phyloP scores from a whole-genome alignment of 2,329 filamentous ascomycete species.

The Penicillium rolfsii region DNA sequence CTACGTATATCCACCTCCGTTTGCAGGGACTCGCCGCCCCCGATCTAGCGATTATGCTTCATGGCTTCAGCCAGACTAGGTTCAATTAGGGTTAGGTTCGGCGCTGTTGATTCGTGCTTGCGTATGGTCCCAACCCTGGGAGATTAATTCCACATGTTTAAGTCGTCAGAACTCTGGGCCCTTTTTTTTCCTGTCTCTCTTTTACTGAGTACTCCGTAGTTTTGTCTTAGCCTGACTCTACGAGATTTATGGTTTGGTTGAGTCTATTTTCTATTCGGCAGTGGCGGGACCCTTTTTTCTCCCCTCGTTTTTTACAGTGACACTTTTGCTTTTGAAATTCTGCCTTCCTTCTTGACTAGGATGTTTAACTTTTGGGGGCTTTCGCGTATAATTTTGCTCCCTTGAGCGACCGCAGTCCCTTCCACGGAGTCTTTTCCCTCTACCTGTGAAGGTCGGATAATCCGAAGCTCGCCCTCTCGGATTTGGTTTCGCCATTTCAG shows the following conservation, averaged over 20 bases:
- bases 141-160: slow-evolving; percentile 26
- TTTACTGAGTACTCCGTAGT: slow-evolving; percentile 6
- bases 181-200: slow-evolving; percentile 1
- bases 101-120: slow-evolving; percentile 17
- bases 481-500: slow-evolving; percentile 1
- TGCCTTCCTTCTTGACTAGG: background rate
- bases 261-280: background rate
- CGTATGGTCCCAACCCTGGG: slow-evolving; percentile 2
- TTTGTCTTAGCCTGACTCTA: background rate
- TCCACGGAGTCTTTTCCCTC: background rate
- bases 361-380: background rate
- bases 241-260: background rate
- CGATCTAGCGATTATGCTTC: slow-evolving; percentile 21
- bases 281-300: slow-evolving; percentile 15
- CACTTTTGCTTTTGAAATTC: background rate
- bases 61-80: slow-evolving; percentile 14
- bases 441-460: background rate
- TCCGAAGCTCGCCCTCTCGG: slow-evolving; percentile 1
- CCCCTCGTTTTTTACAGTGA: background rate
- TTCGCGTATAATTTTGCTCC: background rate
- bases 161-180: slow-evolving; percentile 19
- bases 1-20: slow-evolving; percentile 28
- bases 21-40: slow-evolving; percentile 14
- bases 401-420: background rate
- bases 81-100: background rate